Evolutionary conservation across 2,329 filamentous ascomycete genomes (phyloP).

Genomic region (Pyricularia grisea): DNA sequence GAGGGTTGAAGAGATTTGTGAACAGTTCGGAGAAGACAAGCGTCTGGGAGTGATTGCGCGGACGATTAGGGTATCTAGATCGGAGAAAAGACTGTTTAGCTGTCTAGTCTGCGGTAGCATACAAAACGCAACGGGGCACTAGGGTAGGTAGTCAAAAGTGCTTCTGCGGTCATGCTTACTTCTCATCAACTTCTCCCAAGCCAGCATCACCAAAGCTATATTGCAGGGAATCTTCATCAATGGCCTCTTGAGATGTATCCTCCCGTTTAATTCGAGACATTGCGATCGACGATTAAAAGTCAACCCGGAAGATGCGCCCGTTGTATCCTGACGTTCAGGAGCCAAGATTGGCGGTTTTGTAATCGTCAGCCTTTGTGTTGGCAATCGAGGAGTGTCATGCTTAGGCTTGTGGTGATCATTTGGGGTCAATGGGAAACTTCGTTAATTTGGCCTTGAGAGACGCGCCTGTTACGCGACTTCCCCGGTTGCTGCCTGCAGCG

Average conservation of each 20-base stretch:
- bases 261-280: constrained; percentile 3
- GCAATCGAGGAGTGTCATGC: neutral
- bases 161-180: constrained; percentile 10
- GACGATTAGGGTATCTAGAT: constrained; percentile 67
- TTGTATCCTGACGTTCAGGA: neutral
- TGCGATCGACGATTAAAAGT: neutral
- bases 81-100: neutral
- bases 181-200: constrained; percentile 30
- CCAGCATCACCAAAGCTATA: constrained; percentile 31
- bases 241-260: constrained; percentile 22
- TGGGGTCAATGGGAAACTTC: neutral
- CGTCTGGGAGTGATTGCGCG: constrained; percentile 70
- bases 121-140: neutral
- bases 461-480: neutral
- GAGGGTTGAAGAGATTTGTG: constrained; percentile 69
- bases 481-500: neutral
- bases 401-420: neutral
- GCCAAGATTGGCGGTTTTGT: neutral
- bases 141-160: neutral
- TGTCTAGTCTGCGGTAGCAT: neutral
- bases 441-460: neutral
- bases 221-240: constrained; percentile 41
- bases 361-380: neutral
- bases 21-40: constrained; percentile 76
- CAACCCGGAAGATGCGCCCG: neutral